Percentiles rank a stretch among this genome's conserved stretches.
These are phyloP conservation scores for Kurtzmaniella fragi DNA, from an alignment of 805 yeast genomes.

Conservation along the genomic window DNA sequence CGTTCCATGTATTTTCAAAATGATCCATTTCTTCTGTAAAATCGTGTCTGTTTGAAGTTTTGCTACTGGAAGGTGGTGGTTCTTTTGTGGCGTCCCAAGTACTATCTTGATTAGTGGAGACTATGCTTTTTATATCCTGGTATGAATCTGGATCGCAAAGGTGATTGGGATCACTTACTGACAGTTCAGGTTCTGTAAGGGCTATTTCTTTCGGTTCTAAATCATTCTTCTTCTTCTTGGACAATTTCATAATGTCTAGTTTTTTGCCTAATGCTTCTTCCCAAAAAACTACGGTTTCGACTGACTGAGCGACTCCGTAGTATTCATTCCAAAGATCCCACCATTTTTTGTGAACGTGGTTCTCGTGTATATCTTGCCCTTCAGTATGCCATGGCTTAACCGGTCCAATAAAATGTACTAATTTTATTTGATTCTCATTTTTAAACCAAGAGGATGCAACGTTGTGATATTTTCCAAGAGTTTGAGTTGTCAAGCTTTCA, in stretches of 20 bases:
- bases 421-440: constrained; percentile 30
- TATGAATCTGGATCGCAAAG: constrained; percentile 29
- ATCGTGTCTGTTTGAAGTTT: not conserved
- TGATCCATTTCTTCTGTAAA: constrained; percentile 12
- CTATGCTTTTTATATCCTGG: constrained; percentile 13
- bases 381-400: constrained; percentile 50
- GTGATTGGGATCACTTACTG: constrained; percentile 12
- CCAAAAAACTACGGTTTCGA: constrained; percentile 14
- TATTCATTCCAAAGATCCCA: constrained; percentile 34
- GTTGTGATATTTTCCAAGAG: no score
- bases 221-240: not conserved
- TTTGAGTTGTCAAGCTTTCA: no score
- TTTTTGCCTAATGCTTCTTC: constrained; percentile 1
- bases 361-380: constrained; percentile 4
- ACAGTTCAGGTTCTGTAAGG: not conserved
- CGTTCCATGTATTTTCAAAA: constrained; percentile 26
- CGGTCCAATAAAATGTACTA: constrained; percentile 66
- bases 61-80: constrained; percentile 33
- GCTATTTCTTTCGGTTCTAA: not conserved
- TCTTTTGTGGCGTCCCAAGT: constrained; percentile 42
- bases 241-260: not conserved
- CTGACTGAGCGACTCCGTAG: constrained; percentile 18
- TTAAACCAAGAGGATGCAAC: constrained; percentile 6
- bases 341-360: constrained; percentile 24
- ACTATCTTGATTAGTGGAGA: constrained; percentile 14